phyloP scores from a whole-genome alignment of 495 filamentous ascomycete species.

The Daldinia bambusicola region DNA sequence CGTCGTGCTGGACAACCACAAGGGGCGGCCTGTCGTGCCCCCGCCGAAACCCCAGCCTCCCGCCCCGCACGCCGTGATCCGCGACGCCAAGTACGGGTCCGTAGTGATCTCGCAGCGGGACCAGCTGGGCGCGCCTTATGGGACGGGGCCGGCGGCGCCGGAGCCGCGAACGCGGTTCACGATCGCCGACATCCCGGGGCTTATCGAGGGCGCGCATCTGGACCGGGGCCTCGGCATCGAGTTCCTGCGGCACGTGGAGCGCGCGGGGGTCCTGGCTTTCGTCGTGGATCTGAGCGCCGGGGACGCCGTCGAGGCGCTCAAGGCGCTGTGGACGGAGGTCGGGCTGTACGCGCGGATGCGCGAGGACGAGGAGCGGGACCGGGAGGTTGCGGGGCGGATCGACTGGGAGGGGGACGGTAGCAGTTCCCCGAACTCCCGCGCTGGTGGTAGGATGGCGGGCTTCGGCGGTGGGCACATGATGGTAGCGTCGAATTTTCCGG shows the following conservation, averaged over 20 bases:
- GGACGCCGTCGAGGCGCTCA: constrained; percentile 79
- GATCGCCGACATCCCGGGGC: constrained; percentile 93
- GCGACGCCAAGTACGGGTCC: constrained; percentile 45
- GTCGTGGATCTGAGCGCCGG: constrained; percentile 86
- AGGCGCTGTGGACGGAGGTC: constrained; percentile 88
- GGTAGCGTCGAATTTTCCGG: constrained; percentile 48
- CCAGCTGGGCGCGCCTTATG: constrained; percentile 11
- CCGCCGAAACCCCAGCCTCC: constrained; percentile 46
- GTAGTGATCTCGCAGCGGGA: constrained; percentile 39
- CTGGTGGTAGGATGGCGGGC: constrained; percentile 14
- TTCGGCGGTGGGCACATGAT: constrained; percentile 40
- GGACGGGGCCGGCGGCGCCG: constrained; percentile 19
- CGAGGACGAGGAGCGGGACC: constrained; percentile 65
- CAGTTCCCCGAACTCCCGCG: background rate
- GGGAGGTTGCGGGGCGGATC: constrained; percentile 57
- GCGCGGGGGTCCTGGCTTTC: constrained; percentile 90
- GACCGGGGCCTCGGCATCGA: constrained; percentile 91
- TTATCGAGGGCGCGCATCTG: constrained; percentile 89
- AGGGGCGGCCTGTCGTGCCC: constrained; percentile 63
- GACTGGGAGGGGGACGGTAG: constrained; percentile 53
- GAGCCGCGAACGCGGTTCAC: constrained; percentile 80
- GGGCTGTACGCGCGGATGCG: constrained; percentile 83
- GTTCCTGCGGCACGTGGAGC: constrained; percentile 93
- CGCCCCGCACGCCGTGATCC: constrained; percentile 53
- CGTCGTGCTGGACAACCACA: constrained; percentile 85